phyloP scores from a whole-genome alignment of 257 asterid genomes.

The Jacaranda mimosifolia region DNA sequence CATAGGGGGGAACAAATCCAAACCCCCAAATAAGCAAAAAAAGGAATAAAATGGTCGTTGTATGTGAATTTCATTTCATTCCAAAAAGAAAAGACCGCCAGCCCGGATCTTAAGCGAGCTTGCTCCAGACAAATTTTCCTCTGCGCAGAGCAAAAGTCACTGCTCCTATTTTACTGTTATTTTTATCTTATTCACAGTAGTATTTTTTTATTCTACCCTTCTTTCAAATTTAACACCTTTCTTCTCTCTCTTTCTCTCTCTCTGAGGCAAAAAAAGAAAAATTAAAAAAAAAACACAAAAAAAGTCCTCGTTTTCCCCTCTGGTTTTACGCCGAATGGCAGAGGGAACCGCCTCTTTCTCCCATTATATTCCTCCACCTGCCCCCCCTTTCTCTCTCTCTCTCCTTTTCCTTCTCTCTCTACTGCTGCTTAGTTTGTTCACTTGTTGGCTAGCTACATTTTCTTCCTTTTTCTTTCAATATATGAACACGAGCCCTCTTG shows the following conservation, averaged over 20 bases:
- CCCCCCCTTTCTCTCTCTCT: slow-evolving; percentile 37
- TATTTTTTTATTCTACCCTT: neutral
- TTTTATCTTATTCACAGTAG: slow-evolving; percentile 1
- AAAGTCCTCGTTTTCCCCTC: slow-evolving; percentile 51
- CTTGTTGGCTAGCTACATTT: neutral
- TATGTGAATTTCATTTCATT: slow-evolving; percentile 5
- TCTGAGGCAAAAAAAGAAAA: neutral
- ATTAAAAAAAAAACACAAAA: neutral
- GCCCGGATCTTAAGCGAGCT: slow-evolving; percentile 74
- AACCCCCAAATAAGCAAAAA: neutral
- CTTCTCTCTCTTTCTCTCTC: neutral
- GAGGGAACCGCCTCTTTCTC: slow-evolving; percentile 77
- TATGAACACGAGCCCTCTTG: slow-evolving; percentile 21
- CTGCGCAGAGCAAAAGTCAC: slow-evolving; percentile 50
- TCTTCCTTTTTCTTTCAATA: neutral
- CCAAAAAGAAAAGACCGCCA: slow-evolving; percentile 46
- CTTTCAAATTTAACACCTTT: neutral
- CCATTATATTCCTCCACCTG: slow-evolving; percentile 91
- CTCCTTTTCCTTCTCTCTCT: slow-evolving; percentile 31
- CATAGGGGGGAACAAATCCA: slow-evolving; percentile 25
- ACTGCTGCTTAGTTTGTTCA: slow-evolving; percentile 30
- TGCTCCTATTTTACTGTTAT: slow-evolving; percentile 22
- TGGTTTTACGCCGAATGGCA: slow-evolving; percentile 88
- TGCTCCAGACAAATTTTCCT: slow-evolving; percentile 73
- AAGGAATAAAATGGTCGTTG: neutral